Percentiles rank a stretch among this genome's conserved stretches.
Evolutionary conservation across 2,329 filamentous ascomycete species (phyloP).

Genomic region (Acrocalymma vagum): DNA sequence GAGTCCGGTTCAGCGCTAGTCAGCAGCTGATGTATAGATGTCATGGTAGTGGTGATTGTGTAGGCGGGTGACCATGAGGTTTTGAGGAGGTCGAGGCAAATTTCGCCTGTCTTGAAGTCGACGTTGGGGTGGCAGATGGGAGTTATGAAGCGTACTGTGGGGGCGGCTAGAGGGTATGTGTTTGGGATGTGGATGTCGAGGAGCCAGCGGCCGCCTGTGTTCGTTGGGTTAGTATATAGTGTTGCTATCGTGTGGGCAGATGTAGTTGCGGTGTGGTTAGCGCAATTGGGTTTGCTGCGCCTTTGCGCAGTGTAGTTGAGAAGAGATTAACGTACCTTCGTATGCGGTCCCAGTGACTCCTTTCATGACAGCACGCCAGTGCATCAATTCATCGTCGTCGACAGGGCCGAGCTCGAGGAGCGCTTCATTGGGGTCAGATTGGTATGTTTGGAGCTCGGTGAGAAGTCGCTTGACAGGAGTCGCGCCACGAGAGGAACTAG

Average conservation of each 20-base stretch:
- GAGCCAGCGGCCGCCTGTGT: conserved; percentile 78
- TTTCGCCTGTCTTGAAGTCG: conserved; percentile 75
- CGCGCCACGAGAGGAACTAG: conserved; percentile 39
- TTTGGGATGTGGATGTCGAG: conserved; percentile 78
- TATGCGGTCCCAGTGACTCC: conserved; percentile 67
- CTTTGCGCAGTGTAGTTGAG: neutral
- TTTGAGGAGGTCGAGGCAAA: conserved; percentile 88
- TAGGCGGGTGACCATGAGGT: conserved; percentile 85
- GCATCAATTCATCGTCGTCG: conserved; percentile 65
- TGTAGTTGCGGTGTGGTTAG: conserved; percentile 1
- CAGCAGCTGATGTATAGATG: conserved; percentile 75
- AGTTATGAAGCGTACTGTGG: conserved; percentile 79
- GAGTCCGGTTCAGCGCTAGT: conserved; percentile 74
- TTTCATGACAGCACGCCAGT: conserved; percentile 68
- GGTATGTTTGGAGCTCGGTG: conserved; percentile 68
- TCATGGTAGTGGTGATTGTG: conserved; percentile 77
- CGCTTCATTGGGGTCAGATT: conserved; percentile 63
- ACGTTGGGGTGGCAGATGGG: conserved; percentile 52
- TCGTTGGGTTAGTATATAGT: conserved; percentile 2
- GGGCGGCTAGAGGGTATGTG: conserved; percentile 81
- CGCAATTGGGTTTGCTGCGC: neutral
- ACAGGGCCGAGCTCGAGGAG: conserved; percentile 65
- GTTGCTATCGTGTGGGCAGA: neutral
- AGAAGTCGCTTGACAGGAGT: conserved; percentile 66
- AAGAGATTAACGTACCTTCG: conserved; percentile 57